A percentile compares a stretch with the other conserved stretches of the same genome.
phyloP scores from a whole-genome alignment of 371 early-diverging fungal genomes.

The Lichtheimia ornata region DNA sequence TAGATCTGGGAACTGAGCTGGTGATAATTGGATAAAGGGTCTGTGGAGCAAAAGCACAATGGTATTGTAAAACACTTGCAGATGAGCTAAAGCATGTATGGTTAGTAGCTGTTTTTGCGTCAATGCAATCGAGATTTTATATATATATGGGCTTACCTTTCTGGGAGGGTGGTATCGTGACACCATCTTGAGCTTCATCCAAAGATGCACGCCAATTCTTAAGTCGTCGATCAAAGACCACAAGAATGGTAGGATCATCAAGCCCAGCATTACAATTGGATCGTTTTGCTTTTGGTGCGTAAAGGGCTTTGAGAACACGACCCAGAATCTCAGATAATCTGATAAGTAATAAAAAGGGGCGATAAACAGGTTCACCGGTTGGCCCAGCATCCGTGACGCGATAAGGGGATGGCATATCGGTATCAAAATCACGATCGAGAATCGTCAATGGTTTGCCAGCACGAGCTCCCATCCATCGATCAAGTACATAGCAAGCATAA shows the following conservation, averaged over 20 bases:
- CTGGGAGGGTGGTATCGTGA: conserved; percentile 27
- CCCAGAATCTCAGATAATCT: conserved; percentile 49
- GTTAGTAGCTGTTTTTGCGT: conserved; percentile 8
- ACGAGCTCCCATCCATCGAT: conserved; percentile 56
- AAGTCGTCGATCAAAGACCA: conserved; percentile 46
- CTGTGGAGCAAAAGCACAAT: conserved; percentile 55
- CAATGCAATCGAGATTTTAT: conserved; percentile 5
- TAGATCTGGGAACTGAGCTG: conserved; percentile 16
- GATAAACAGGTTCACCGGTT: conserved; percentile 27
- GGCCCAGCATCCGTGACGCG: conserved; percentile 30
- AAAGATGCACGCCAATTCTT: conserved; percentile 37
- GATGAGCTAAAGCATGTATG: conserved; percentile 25
- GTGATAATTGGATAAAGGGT: conserved; percentile 45
- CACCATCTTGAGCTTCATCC: conserved; percentile 24
- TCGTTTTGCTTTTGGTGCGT: conserved; percentile 46
- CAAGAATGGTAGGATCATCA: conserved; percentile 45
- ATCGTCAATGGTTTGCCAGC: conserved; percentile 54
- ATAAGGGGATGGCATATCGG: conserved; percentile 33
- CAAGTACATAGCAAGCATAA: conserved; percentile 63
- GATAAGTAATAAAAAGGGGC: conserved; percentile 33
- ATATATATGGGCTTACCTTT: conserved; percentile 23
- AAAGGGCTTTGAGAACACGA: conserved; percentile 41
- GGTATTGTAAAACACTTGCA: conserved; percentile 57
- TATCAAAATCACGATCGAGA: conserved; percentile 53
- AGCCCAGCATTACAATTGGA: conserved; percentile 39